phyloP scores from a whole-genome alignment of 257 asterid genomes.

The Cruciata laevipes region DNA sequence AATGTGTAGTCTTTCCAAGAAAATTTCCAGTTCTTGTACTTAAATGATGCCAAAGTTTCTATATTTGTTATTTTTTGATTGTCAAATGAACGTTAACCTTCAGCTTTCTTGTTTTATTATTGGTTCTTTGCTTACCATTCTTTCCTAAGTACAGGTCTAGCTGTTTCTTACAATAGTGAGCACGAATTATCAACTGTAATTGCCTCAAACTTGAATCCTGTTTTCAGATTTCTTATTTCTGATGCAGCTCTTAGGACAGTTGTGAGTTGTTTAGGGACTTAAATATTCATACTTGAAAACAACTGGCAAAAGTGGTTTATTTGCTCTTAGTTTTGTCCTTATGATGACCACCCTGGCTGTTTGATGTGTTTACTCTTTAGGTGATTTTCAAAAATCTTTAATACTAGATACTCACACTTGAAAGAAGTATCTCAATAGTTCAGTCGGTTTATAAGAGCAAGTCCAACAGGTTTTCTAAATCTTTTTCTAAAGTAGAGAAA shows the following conservation, averaged over 20 bases:
- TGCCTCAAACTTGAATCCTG: neutral
- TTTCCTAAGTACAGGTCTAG: neutral
- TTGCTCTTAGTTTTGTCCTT: conserved; percentile 46
- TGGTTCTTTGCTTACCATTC: neutral
- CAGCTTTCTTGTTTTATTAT: neutral
- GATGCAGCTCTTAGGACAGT: too few species aligned
- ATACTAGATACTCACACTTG: neutral
- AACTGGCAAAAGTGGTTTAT: neutral
- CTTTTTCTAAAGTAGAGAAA: too few species aligned
- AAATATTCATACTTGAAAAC: neutral
- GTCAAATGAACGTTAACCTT: neutral
- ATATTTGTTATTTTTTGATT: neutral
- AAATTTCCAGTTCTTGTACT: too few species aligned
- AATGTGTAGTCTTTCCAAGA: too few species aligned
- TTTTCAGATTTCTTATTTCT: neutral
- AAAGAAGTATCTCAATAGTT: neutral
- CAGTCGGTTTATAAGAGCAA: conserved; percentile 34
- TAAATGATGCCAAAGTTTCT: too few species aligned
- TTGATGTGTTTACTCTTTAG: neutral
- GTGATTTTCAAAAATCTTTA: neutral
- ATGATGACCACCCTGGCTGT: conserved; percentile 83
- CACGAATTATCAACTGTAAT: neutral
- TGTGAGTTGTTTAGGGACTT: neutral
- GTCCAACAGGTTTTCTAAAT: too few species aligned
- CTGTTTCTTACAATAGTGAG: neutral